Percentiles rank a stretch among this genome's conserved stretches.
These are phyloP conservation scores for Oxytropis ochrocephala DNA, from an alignment of 306 rosid genomes.

Conservation along the genomic window DNA sequence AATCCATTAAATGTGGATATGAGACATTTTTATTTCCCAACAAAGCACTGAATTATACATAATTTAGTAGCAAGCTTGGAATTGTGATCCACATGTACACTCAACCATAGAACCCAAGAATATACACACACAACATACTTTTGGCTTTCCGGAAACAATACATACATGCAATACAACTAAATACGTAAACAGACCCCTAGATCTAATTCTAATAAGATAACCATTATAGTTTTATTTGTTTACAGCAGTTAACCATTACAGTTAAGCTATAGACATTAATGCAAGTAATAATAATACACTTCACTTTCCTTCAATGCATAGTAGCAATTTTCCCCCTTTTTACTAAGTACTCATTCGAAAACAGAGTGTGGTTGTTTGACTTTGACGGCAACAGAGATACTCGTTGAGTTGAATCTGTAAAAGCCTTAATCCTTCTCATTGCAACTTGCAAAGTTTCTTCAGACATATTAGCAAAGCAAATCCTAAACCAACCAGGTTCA, in stretches of 20 bases:
- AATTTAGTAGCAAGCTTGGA: background rate
- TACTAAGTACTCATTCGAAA: background rate
- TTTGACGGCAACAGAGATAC: background rate
- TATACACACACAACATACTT: background rate
- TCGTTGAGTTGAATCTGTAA: slow-evolving; percentile 10
- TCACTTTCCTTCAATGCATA: background rate
- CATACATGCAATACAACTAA: background rate
- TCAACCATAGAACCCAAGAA: background rate
- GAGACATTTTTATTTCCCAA: background rate
- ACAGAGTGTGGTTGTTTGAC: background rate
- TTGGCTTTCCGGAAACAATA: background rate
- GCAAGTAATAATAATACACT: background rate
- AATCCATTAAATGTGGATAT: no score
- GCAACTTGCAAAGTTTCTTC: slow-evolving; percentile 56
- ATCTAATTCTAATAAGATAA: background rate
- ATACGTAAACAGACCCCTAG: background rate
- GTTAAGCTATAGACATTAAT: background rate
- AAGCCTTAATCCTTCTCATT: slow-evolving; percentile 47
- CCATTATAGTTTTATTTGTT: background rate
- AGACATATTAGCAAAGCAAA: slow-evolving; percentile 83
- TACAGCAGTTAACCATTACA: background rate
- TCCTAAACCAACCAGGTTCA: slow-evolving; percentile 90
- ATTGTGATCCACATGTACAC: background rate
- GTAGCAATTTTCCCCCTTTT: background rate
- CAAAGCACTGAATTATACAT: background rate